Conservation (phyloP, 495 filamentous ascomycete genomes). For the Clavariopsis aquatica region DNA sequence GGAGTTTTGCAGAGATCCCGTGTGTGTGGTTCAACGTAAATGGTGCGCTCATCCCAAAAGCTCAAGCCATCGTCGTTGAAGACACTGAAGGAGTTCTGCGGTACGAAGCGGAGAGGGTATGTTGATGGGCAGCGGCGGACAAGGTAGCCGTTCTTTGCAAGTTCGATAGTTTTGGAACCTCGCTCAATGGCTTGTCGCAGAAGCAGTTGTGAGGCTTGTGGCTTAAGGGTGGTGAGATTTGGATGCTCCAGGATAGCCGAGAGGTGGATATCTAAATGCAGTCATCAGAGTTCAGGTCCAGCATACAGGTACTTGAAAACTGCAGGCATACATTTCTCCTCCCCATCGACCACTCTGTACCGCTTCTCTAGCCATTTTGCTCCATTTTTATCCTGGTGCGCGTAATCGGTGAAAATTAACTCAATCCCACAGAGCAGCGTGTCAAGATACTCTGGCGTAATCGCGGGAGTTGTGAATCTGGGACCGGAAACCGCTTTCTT, state of each 20-base stretch:
- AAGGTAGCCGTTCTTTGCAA: conserved; percentile 42
- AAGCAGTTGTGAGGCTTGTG: conserved; percentile 39
- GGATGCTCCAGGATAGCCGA: conserved; percentile 43
- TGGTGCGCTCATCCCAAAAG: conserved; percentile 35
- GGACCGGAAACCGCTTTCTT: conserved; percentile 10
- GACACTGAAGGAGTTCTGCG: conserved; percentile 21
- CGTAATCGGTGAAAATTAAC: conserved; percentile 44
- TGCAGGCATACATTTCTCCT: conserved; percentile 40
- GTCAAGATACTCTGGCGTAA: conserved; percentile 21
- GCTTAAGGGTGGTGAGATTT: conserved; percentile 41
- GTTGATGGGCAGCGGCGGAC: conserved; percentile 32
- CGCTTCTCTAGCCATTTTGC: conserved; percentile 40
- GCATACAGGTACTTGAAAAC: no score
- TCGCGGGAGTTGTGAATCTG: conserved; percentile 12
- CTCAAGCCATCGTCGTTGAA: conserved; percentile 21
- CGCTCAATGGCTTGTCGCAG: conserved; percentile 37
- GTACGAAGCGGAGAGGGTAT: conserved; percentile 26
- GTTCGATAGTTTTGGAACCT: conserved; percentile 4
- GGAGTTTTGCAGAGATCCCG: conserved; percentile 21
- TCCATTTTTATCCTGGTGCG: conserved; percentile 32
- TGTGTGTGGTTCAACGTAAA: conserved; percentile 37
- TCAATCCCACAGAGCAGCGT: conserved; percentile 43
- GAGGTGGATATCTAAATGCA: conserved; percentile 49
- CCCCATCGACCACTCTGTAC: conserved; percentile 41
- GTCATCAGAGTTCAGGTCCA: no score